Evolutionary conservation across 2,329 filamentous ascomycete genomes (phyloP), one percentile per base, ranked within the genome.

Genomic region (Cladosporium sp.): DNA sequence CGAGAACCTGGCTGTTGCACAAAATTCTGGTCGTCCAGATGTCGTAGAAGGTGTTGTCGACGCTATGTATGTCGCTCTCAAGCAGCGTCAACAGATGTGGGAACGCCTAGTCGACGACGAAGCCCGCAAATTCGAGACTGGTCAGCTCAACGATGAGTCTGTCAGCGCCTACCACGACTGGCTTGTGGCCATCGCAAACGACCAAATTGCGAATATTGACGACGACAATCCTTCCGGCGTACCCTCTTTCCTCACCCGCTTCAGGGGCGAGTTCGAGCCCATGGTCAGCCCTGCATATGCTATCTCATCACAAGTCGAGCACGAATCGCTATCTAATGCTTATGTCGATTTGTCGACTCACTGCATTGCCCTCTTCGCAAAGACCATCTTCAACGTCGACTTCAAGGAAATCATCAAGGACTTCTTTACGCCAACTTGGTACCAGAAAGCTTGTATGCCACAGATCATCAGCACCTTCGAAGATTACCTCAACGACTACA

Each of bases 131-230:
- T 96, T 91, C 73, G 87, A 88, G 71, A 66, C 75, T 58, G 69
- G 73, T 13, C 76, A 78, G 17, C 60, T 68, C 71, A 47, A 35
- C 24, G 42, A 47, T 19, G 91, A 96, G 71, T 84, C 88, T 3
- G 78, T 96, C 25, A 90, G 96, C 71, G 73, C 80, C 19, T 72
- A 86, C 42, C 83, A 87, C 69, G 94, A 99, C 76, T 99, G 93
- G 91, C 87, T 99, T 57, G 86, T 99, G 54, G 92, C 94, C 45
- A 91, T 95, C 58, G 94, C 95, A 65, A 99, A 99, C 76, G 94
- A 99, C 75, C 94, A 99, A 73, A 97, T 99, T 71, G 92, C 92
- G 57, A 97, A 91, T 74, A 96, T 99, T 68, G 94, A 97, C 72
- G 95, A 97, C 56, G 71, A 72, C 36, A 76, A 82, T 69, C 88